These are phyloP conservation scores for Corrigiola litoralis DNA, from an alignment of 179 eudicot species.

Conservation along the genomic window DNA sequence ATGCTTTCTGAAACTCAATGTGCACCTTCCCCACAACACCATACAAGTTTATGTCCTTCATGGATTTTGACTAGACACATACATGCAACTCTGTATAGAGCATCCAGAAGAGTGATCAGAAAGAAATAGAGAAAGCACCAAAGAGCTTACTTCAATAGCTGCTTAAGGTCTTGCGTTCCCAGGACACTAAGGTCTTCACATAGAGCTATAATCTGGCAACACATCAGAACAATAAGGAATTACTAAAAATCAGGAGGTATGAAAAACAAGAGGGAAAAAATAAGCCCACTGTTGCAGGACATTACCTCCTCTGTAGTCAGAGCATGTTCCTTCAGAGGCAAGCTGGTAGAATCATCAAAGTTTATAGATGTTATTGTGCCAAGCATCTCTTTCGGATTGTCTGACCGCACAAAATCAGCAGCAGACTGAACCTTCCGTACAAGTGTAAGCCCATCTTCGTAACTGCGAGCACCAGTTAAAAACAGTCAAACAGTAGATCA, in stretches of 20 bases:
- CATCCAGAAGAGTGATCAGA: not conserved
- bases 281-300: not conserved
- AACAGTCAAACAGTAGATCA: not conserved
- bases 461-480: conserved; percentile 37
- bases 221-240: conserved; percentile 8
- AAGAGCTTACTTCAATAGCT: conserved; percentile 69
- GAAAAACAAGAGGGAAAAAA: too few species aligned
- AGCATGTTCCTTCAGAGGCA: conserved; percentile 60
- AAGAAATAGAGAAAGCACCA: not conserved
- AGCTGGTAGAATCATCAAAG: conserved; percentile 53
- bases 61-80: not conserved
- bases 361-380: conserved; percentile 68
- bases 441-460: conserved; percentile 62
- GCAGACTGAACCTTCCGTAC: conserved; percentile 72
- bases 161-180: conserved; percentile 90
- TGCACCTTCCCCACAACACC: not conserved
- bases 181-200: conserved; percentile 89
- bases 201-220: conserved; percentile 53
- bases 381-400: conserved; percentile 63
- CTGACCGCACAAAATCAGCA: conserved; percentile 77
- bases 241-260: not conserved
- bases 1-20: not conserved
- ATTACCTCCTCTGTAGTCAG: conserved; percentile 81
- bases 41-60: not conserved
- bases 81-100: not conserved